These are phyloP conservation scores for Solanum hybrid DNA, from an alignment of 305 asterid species.

Conservation along the genomic window DNA sequence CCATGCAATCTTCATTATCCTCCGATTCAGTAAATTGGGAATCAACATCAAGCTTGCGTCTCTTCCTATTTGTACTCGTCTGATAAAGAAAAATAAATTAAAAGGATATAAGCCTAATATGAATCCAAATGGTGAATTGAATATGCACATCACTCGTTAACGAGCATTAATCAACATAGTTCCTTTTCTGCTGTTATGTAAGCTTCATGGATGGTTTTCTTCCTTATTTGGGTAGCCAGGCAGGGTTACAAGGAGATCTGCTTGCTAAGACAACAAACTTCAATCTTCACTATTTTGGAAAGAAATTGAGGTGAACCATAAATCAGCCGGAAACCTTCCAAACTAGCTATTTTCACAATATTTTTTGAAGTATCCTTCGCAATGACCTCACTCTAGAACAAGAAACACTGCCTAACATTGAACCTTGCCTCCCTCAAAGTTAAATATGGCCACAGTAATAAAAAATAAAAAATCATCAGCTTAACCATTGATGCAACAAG, in stretches of 20 bases:
- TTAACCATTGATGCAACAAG: background rate
- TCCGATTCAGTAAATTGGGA: conserved; percentile 54
- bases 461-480: background rate
- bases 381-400: background rate
- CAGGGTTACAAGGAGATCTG: background rate
- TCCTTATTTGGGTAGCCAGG: background rate
- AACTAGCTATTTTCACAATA: background rate
- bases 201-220: background rate
- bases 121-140: background rate
- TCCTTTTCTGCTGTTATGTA: background rate
- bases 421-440: background rate
- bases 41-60: conserved; percentile 58
- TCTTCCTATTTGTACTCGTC: conserved; percentile 71
- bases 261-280: background rate
- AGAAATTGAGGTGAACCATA: background rate
- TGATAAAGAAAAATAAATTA: conserved; percentile 24
- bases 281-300: background rate
- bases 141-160: background rate
- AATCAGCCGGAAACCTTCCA: background rate
- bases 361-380: background rate
- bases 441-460: background rate
- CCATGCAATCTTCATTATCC: conserved; percentile 45
- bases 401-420: background rate
- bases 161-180: background rate
- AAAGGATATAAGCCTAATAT: background rate